Percentiles rank a stretch among this genome's conserved stretches.
phyloP scores from a whole-genome alignment of 164 flowering plant genomes.

The Platanus orientalis region DNA sequence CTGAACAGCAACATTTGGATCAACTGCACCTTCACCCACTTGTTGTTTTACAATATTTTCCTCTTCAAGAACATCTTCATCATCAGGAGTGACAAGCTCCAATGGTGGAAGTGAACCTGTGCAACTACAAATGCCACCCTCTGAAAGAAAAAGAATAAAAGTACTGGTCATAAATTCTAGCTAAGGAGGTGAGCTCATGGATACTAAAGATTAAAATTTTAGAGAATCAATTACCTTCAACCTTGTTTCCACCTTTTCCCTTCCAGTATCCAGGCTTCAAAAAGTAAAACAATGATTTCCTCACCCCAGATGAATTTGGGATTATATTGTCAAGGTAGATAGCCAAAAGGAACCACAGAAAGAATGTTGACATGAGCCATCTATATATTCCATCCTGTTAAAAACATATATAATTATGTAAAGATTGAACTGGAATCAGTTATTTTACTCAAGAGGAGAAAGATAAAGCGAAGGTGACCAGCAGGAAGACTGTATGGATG shows the following conservation, averaged over 20 bases:
- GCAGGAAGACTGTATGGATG: not conserved
- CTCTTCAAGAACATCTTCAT: conserved; percentile 90
- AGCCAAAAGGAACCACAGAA: conserved; percentile 77
- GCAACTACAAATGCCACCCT: conserved; percentile 82
- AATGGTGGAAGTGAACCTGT: conserved; percentile 45
- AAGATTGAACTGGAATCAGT: not conserved
- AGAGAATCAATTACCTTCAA: conserved; percentile 49
- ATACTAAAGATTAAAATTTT: not conserved
- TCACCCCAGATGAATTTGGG: conserved; percentile 74
- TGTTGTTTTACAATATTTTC: conserved; percentile 70
- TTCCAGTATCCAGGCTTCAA: conserved; percentile 84
- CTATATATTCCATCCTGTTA: conserved; percentile 72
- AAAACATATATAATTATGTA: conserved; percentile 10
- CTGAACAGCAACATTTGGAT: conserved; percentile 79
- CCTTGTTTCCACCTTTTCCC: conserved; percentile 75
- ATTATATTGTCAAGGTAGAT: conserved; percentile 89
- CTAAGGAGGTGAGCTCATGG: conserved; percentile 4
- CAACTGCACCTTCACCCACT: conserved; percentile 37
- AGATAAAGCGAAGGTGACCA: not conserved
- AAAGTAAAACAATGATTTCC: conserved; percentile 80
- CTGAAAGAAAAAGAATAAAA: conserved; percentile 29
- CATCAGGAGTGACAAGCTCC: conserved; percentile 56
- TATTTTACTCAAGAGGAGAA: not conserved
- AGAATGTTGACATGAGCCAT: conserved; percentile 68
- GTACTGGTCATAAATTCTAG: not conserved